Percentiles rank a stretch among this genome's conserved stretches.
Evolutionary conservation across 805 yeast genomes (phyloP).

Genomic region (Alloascoidea africana): DNA sequence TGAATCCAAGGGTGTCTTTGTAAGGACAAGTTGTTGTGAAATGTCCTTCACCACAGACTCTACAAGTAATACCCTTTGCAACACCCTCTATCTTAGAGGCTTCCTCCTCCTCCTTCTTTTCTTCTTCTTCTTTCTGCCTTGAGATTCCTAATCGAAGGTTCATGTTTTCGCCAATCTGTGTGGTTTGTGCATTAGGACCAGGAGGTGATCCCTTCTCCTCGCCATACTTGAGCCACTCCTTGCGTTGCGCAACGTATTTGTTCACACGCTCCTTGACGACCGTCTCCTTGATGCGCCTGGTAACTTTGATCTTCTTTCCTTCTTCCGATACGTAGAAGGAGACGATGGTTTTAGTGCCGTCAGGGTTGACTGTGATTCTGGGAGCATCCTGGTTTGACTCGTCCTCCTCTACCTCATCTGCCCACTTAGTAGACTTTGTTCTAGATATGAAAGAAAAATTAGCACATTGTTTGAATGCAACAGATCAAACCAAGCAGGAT

Average conservation of each 20-base stretch:
- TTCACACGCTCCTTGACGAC: slow-evolving; percentile 71
- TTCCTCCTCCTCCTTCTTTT: slow-evolving; percentile 37
- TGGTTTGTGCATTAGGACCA: slow-evolving; percentile 82
- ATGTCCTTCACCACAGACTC: slow-evolving; percentile 90
- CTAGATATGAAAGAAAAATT: slow-evolving; percentile 1
- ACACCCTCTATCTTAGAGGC: slow-evolving; percentile 29
- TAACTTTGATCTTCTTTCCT: slow-evolving; percentile 75
- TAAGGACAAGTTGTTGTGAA: slow-evolving; percentile 92
- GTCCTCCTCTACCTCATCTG: slow-evolving; percentile 53
- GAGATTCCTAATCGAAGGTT: slow-evolving; percentile 49
- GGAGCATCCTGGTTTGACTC: slow-evolving; percentile 40
- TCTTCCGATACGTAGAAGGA: slow-evolving; percentile 60
- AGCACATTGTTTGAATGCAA: too few relatives aligned
- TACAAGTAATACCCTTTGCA: slow-evolving; percentile 46
- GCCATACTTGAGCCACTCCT: slow-evolving; percentile 82
- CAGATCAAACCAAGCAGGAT: too few relatives aligned
- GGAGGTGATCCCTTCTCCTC: slow-evolving; percentile 55
- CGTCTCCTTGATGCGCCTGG: slow-evolving; percentile 71
- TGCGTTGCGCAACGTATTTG: slow-evolving; percentile 75
- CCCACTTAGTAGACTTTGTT: slow-evolving; percentile 30
- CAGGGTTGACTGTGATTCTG: slow-evolving; percentile 60
- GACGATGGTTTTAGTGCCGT: slow-evolving; percentile 82
- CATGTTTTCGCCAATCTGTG: slow-evolving; percentile 78
- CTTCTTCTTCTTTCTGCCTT: slow-evolving; percentile 36
- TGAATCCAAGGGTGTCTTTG: slow-evolving; percentile 67